phyloP scores from a whole-genome alignment of 75 land plant species.

The Larix kaempferi region DNA sequence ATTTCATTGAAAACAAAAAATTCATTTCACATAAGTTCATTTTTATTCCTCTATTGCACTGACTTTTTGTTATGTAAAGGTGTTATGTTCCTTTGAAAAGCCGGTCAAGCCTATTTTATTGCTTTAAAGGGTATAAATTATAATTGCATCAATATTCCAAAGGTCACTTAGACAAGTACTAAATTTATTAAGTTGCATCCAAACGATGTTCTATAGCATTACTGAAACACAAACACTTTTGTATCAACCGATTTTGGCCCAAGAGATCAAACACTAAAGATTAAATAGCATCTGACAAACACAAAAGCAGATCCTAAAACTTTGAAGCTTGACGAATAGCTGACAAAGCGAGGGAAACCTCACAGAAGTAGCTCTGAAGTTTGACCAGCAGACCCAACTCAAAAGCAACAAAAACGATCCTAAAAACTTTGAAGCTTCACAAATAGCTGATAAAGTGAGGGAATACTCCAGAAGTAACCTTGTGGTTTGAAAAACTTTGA shows the following conservation, averaged over 20 bases:
- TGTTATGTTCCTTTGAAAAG: not conserved
- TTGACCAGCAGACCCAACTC: not conserved
- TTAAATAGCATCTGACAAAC: too few relatives aligned
- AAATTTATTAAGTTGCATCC: not conserved
- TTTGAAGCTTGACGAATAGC: not conserved
- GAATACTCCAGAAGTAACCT: too few relatives aligned
- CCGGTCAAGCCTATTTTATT: not conserved
- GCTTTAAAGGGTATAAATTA: too few relatives aligned
- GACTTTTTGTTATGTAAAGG: not conserved
- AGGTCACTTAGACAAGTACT: not conserved
- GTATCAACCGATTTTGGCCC: not conserved
- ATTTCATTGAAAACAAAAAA: not conserved
- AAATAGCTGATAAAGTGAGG: too few relatives aligned
- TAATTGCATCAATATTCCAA: not conserved
- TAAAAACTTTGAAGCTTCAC: too few relatives aligned
- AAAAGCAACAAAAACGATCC: not conserved
- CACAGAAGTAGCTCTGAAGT: not conserved
- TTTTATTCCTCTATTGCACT: slow-evolving; percentile 1
- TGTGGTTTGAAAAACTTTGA: too few relatives aligned
- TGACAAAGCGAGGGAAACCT: not conserved
- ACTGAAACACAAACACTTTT: not conserved
- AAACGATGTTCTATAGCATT: not conserved
- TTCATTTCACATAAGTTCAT: not conserved
- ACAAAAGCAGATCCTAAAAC: not conserved
- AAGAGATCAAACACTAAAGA: too few relatives aligned